Evolutionary conservation across 441 rosid species (phyloP).

Genomic region (Gossypium davidsonii): DNA sequence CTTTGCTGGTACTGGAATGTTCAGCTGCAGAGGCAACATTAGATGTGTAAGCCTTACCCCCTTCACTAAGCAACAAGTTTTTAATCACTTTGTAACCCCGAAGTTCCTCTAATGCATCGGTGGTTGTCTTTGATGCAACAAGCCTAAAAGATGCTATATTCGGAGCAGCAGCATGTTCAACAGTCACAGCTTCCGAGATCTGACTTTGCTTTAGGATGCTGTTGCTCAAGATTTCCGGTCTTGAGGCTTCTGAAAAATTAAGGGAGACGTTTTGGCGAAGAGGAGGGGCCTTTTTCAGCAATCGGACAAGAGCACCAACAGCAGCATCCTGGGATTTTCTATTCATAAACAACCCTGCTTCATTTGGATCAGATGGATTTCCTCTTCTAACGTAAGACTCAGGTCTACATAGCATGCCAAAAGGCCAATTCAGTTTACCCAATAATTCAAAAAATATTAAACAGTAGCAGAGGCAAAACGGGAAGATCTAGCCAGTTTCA

Average conservation of each 20-base stretch:
- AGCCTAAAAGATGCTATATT: constrained; percentile 36
- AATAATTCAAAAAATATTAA: neutral
- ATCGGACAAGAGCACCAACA: constrained; percentile 72
- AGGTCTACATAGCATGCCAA: constrained; percentile 34
- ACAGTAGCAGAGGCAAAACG: neutral
- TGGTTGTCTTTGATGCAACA: constrained; percentile 55
- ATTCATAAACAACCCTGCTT: constrained; percentile 37
- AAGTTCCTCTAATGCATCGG: constrained; percentile 91
- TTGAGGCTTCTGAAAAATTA: constrained; percentile 27
- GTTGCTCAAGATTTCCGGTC: constrained; percentile 34
- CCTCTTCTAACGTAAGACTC: constrained; percentile 57
- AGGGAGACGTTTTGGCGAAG: constrained; percentile 47
- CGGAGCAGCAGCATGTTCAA: constrained; percentile 26
- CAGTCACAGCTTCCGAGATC: constrained; percentile 19
- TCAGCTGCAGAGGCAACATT: constrained; percentile 11
- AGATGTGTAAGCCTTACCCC: constrained; percentile 24
- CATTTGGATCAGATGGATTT: constrained; percentile 28
- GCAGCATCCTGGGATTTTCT: constrained; percentile 77
- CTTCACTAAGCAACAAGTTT: constrained; percentile 50
- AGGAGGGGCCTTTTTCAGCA: constrained; percentile 88
- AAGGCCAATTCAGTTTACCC: neutral
- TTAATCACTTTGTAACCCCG: constrained; percentile 57
- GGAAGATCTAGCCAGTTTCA: neutral
- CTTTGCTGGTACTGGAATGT: constrained; percentile 14
- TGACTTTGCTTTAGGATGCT: constrained; percentile 20